These are phyloP conservation scores for Avena eriantha DNA, from an alignment of 176 grass and related monocot genomes.

Conservation along the genomic window DNA sequence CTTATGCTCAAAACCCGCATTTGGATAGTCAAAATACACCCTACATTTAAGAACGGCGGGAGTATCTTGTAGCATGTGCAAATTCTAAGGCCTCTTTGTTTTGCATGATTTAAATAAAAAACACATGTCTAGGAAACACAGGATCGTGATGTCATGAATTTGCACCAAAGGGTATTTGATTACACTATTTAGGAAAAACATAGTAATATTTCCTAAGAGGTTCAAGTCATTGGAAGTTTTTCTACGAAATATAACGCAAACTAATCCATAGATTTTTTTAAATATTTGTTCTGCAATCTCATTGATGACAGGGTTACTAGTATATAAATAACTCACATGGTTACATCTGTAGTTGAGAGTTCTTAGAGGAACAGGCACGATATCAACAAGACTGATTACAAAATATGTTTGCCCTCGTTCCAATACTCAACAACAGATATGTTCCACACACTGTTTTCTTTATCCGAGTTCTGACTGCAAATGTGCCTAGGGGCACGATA, in stretches of 20 bases:
- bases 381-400: background rate
- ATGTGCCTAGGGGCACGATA: too few species aligned
- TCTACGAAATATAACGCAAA: background rate
- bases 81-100: constrained; percentile 6
- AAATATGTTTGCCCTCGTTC: background rate
- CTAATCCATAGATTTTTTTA: background rate
- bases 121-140: background rate
- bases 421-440: too few species aligned
- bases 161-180: constrained; percentile 2
- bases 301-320: background rate
- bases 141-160: background rate
- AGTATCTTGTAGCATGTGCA: background rate
- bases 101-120: background rate
- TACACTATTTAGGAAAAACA: background rate
- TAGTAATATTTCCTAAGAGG: constrained; percentile 4
- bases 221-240: background rate
- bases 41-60: background rate
- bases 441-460: too few species aligned
- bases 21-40: constrained; percentile 3
- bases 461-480: too few species aligned
- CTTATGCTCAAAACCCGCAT: background rate
- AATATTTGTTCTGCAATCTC: background rate
- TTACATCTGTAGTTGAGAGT: background rate
- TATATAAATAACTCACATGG: background rate
- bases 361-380: background rate